These are phyloP conservation scores for Lactuca saligna DNA, from an alignment of 129 eudicot species.

Conservation along the genomic window DNA sequence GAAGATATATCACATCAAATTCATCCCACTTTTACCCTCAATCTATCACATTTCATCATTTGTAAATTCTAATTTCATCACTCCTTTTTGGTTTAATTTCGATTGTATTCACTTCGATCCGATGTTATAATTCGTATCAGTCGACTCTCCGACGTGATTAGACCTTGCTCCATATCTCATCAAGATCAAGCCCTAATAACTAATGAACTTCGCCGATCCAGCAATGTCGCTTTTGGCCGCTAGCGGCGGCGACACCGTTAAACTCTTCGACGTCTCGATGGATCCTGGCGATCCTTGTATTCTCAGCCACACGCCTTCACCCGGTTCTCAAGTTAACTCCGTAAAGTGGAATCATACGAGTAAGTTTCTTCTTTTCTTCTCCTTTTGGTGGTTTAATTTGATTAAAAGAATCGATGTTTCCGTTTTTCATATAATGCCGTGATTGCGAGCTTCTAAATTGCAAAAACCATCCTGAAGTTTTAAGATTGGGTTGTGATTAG, in stretches of 20 bases:
- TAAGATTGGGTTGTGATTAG: conserved; percentile 34
- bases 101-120: conserved; percentile 3
- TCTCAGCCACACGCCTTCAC: conserved; percentile 74
- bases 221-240: conserved; percentile 73
- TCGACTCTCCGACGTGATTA: background rate
- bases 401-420: background rate
- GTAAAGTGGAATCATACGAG: conserved; percentile 98
- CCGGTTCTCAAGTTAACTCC: conserved; percentile 74
- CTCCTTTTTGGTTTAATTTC: background rate
- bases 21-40: conserved; percentile 6
- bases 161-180: conserved; percentile 7
- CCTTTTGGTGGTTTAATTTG: background rate
- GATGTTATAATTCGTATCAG: conserved; percentile 12
- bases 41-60: conserved; percentile 14
- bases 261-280: conserved; percentile 75
- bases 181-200: conserved; percentile 14
- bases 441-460: background rate
- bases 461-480: background rate
- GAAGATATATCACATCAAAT: conserved; percentile 9
- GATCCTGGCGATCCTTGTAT: conserved; percentile 90
- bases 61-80: background rate
- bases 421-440: background rate
- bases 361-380: conserved; percentile 13
- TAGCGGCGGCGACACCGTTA: conserved; percentile 86
- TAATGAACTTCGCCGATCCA: conserved; percentile 60